Evolutionary conservation across 176 grass and related monocot species (phyloP).

Genomic region (Oryza punctata): DNA sequence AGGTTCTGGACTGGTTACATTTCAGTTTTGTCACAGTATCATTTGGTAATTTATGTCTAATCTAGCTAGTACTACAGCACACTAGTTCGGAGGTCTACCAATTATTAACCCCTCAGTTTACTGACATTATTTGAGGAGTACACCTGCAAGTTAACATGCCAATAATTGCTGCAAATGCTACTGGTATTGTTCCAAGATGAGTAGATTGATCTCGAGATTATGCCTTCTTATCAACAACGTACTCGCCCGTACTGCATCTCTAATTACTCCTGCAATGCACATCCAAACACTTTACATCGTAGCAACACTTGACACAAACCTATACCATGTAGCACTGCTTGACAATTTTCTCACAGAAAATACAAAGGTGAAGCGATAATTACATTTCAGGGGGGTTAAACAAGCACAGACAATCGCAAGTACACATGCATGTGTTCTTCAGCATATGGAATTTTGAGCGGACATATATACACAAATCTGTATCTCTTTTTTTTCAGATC

Average conservation of each 20-base stretch:
- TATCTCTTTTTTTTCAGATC: background rate
- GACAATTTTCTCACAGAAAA: background rate
- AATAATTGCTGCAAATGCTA: background rate
- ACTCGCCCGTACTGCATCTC: conserved; percentile 56
- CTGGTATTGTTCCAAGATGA: background rate
- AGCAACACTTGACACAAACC: background rate
- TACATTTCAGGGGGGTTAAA: background rate
- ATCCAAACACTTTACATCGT: background rate
- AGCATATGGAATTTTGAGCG: background rate
- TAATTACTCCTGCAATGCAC: conserved; percentile 53
- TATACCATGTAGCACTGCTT: background rate
- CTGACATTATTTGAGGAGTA: background rate
- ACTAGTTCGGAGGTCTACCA: background rate
- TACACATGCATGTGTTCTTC: background rate
- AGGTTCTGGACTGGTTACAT: background rate
- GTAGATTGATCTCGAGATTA: conserved; percentile 36
- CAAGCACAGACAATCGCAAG: conserved; percentile 3
- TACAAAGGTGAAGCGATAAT: conserved; percentile 16
- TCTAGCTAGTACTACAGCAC: background rate
- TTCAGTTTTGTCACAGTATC: background rate
- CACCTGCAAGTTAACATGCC: background rate
- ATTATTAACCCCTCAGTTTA: background rate
- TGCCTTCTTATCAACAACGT: conserved; percentile 57
- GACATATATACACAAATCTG: background rate
- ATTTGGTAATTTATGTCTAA: background rate